Evolutionary conservation across 805 yeast genomes (phyloP), one percentile per base, ranked within the genome.

Genomic region (Sungouiella blattae): DNA sequence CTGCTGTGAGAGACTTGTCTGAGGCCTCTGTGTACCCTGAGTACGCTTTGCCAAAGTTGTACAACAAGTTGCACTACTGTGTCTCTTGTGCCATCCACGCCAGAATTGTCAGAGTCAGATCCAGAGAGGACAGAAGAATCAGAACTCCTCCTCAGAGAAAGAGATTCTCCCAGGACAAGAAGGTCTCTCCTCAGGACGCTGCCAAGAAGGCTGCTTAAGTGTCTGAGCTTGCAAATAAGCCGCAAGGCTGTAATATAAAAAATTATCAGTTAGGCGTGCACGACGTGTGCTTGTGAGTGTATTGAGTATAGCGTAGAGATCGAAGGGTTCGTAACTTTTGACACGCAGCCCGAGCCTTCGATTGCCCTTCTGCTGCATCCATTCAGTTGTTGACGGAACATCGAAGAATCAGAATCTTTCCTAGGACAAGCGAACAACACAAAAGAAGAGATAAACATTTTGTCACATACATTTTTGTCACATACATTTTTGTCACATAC

Each of bases 1-100:
- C 98, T 71, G 93, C 98, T 65, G 95, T 93, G 69, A 89, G 99
- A 83, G 99, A 93, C 77, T 80, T 93, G 75, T 86, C 96, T 61
- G 99, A 93, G 78, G 98, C 98, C 63, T 89, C 97, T 46, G 98
- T 93, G 64, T 93, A 93, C 85, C 79, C 86, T 64, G 98, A 93
- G 81, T 93, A 93, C 80, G 98, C 96, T 67, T 78, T 93, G 64
- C 99, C 99, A 77, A 93, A 93, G 84, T 84, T 93, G 69, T 93
- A 91, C 94, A 86, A 93, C 87, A 93, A 93, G 82, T 82, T 91
- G 73, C 97, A 91, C 83, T 93, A 93, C 93, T 93, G 99, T 84
- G 93, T 93, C 62, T 93, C 98, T 50, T 93, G 99, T 78, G 99
- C 99, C 62, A 91, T 93, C 62, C 99, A 93, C 83, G 94, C 96